These are phyloP conservation scores for Neurospora cerealis DNA, from an alignment of 495 filamentous ascomycete genomes.

Conservation along the genomic window DNA sequence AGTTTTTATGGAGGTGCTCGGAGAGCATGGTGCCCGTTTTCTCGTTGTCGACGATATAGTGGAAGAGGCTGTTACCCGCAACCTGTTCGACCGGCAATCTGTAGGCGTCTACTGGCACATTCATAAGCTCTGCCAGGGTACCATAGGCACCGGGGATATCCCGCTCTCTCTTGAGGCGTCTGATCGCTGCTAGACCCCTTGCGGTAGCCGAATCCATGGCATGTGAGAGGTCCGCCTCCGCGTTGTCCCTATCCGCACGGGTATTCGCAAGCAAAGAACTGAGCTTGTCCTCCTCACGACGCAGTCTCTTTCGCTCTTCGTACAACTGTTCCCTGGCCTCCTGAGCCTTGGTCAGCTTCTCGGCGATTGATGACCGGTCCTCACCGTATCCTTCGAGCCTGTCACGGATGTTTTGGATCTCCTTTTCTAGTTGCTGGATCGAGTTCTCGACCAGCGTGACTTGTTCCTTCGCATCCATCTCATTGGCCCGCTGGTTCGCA, in stretches of 20 bases:
- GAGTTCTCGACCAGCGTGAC: conserved; percentile 62
- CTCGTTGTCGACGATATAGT: conserved; percentile 92
- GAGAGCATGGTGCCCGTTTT: conserved; percentile 74
- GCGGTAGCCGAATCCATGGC: conserved; percentile 86
- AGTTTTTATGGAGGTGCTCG: conserved; percentile 67
- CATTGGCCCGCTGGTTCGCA: conserved; percentile 68
- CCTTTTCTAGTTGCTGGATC: conserved; percentile 60
- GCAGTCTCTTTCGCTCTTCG: conserved; percentile 85
- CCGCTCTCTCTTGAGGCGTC: conserved; percentile 64
- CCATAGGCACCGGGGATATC: conserved; percentile 85
- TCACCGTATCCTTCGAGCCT: conserved; percentile 70
- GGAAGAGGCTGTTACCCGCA: conserved; percentile 86
- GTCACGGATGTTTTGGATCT: conserved; percentile 58
- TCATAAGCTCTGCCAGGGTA: conserved; percentile 81
- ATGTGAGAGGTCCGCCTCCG: conserved; percentile 65
- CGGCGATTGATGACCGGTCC: conserved; percentile 56
- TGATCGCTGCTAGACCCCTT: conserved; percentile 71
- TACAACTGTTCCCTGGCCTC: conserved; percentile 68
- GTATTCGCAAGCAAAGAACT: conserved; percentile 67
- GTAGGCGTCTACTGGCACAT: conserved; percentile 67
- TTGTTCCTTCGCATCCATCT: conserved; percentile 75
- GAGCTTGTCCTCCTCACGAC: conserved; percentile 82
- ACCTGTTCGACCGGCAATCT: conserved; percentile 86
- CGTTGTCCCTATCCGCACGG: conserved; percentile 58
- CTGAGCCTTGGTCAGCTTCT: conserved; percentile 67